Evolutionary conservation across 495 filamentous ascomycete species (phyloP).

Genomic region (Penicillium goetzii): DNA sequence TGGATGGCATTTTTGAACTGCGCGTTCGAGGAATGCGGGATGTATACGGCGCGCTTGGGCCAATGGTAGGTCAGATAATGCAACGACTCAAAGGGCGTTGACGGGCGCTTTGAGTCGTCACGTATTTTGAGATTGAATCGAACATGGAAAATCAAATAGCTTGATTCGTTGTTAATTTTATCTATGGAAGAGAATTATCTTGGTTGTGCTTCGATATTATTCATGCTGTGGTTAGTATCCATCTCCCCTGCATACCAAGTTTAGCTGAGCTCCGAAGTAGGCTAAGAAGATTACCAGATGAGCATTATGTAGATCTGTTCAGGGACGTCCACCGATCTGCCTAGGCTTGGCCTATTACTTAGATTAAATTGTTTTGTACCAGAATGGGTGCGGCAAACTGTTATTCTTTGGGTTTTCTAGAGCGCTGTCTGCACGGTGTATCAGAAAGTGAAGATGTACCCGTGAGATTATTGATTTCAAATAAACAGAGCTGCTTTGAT

Average conservation of each 20-base stretch:
- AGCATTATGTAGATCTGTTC: not conserved
- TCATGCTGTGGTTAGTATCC: not conserved
- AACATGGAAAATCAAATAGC: not conserved
- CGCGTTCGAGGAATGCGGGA: constrained; percentile 23
- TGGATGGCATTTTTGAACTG: constrained; percentile 21
- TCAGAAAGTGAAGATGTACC: too few species aligned
- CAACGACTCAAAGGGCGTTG: not conserved
- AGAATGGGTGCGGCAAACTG: too few species aligned
- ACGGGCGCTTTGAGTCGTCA: not conserved
- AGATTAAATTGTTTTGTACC: too few species aligned
- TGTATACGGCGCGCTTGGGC: constrained; percentile 7
- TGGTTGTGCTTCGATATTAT: not conserved
- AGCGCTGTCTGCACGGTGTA: too few species aligned
- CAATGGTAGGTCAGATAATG: not conserved
- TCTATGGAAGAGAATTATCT: not conserved
- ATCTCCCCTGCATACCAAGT: not conserved
- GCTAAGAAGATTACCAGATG: not conserved
- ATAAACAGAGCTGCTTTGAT: too few species aligned
- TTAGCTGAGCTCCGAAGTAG: not conserved
- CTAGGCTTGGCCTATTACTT: too few species aligned
- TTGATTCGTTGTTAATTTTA: not conserved
- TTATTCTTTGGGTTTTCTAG: too few species aligned
- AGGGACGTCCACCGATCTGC: too few species aligned
- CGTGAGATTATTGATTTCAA: too few species aligned
- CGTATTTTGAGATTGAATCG: not conserved